Conservation (phyloP, 2,329 filamentous ascomycete species). For the Corynespora cassiicola region DNA sequence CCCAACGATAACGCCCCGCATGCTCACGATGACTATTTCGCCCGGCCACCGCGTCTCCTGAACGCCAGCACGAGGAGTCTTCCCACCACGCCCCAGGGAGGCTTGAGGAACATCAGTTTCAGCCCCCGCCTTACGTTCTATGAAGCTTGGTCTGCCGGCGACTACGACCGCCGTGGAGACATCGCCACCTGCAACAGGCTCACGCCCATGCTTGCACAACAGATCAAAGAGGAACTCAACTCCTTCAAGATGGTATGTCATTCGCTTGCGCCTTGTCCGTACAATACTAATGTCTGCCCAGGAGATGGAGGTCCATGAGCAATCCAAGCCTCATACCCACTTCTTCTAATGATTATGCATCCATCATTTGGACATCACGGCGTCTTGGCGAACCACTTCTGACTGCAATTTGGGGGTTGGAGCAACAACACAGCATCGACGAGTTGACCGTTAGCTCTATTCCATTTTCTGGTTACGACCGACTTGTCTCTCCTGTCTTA, state of each 20-base stretch:
- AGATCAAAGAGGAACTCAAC: constrained; percentile 99
- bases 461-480: constrained; percentile 50
- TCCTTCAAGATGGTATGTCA: constrained; percentile 94
- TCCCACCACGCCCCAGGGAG: constrained; percentile 76
- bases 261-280: background rate
- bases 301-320: constrained; percentile 99
- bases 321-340: constrained; percentile 98
- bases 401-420: constrained; percentile 41
- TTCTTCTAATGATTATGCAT: constrained; percentile 80
- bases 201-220: constrained; percentile 95
- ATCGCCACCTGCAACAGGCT: constrained; percentile 97
- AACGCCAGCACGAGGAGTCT: constrained; percentile 80
- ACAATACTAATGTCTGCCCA: constrained; percentile 57
- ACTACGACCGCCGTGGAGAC: constrained; percentile 95
- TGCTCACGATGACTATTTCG: constrained; percentile 85
- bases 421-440: constrained; percentile 49
- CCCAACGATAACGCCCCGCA: constrained; percentile 75
- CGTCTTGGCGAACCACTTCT: constrained; percentile 49
- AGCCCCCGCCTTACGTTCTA: constrained; percentile 94
- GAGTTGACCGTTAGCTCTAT: constrained; percentile 46
- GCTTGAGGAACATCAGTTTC: constrained; percentile 71
- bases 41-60: constrained; percentile 72
- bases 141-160: constrained; percentile 93
- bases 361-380: constrained; percentile 45
- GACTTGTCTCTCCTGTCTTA: constrained; percentile 49